phyloP scores from a whole-genome alignment of 2,329 filamentous ascomycete species.

The Apiospora pterosperma region DNA sequence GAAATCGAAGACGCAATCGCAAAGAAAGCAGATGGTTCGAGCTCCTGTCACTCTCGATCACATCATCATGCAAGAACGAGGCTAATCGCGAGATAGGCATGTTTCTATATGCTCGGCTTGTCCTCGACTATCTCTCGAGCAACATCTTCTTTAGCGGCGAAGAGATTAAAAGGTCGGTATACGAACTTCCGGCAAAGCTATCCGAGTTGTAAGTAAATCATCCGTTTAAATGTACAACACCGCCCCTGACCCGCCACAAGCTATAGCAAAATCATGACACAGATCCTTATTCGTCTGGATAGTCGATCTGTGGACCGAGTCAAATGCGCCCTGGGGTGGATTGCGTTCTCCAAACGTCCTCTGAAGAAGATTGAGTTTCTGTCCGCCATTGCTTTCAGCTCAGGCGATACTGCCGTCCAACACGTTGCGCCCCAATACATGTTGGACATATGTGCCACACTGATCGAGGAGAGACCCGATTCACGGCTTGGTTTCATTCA shows the following conservation, averaged over 20 bases:
- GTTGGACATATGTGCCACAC: constrained; percentile 17
- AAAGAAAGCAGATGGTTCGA: constrained; percentile 24
- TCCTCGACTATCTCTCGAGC: constrained; percentile 28
- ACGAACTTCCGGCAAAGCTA: constrained; percentile 20
- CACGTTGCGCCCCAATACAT: constrained; percentile 20
- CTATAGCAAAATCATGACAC: constrained; percentile 26
- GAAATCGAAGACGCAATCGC: constrained; percentile 16
- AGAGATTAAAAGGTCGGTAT: constrained; percentile 21
- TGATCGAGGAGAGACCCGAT: constrained; percentile 21
- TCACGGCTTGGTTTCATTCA: constrained; percentile 24
- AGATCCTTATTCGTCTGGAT: constrained; percentile 22
- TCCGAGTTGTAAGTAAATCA: constrained; percentile 19
- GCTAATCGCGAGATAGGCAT: constrained; percentile 24
- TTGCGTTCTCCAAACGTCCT: constrained; percentile 32
- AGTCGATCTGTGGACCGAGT: constrained; percentile 23
- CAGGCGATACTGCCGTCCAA: constrained; percentile 3
- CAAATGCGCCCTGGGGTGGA: constrained; percentile 29
- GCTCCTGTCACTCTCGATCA: background rate
- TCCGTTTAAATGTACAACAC: background rate
- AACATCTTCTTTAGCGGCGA: constrained; percentile 26
- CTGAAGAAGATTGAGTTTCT: constrained; percentile 28
- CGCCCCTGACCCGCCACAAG: constrained; percentile 12
- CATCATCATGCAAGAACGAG: background rate
- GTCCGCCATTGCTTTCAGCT: constrained; percentile 29
- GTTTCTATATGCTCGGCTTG: constrained; percentile 33